Conservation (phyloP, 2,329 filamentous ascomycete species). For the Canariomyces notabilis region DNA sequence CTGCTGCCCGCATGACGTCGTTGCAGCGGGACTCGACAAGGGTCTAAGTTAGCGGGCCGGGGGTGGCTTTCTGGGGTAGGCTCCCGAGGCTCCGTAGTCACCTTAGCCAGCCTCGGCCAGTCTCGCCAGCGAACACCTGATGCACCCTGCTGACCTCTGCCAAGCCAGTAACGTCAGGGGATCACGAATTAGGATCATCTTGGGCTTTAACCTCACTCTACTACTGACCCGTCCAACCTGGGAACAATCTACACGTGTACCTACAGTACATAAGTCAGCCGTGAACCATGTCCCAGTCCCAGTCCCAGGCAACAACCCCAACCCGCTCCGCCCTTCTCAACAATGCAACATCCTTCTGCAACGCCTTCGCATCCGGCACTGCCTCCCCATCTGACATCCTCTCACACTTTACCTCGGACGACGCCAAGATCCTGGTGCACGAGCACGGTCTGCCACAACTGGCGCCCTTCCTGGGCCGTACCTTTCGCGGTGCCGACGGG, state of each 20-base stretch:
- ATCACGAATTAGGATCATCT: too few species aligned
- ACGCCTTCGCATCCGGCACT: slow-evolving; percentile 29
- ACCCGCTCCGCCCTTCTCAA: slow-evolving; percentile 28
- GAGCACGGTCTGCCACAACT: slow-evolving; percentile 34
- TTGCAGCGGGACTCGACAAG: slow-evolving; percentile 2
- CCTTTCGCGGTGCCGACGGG: slow-evolving; percentile 29
- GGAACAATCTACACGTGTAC: neutral
- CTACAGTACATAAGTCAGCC: neutral
- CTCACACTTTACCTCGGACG: slow-evolving; percentile 27
- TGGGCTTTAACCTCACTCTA: too few species aligned
- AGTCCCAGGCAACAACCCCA: neutral
- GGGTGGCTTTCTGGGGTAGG: too few species aligned
- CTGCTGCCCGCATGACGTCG: slow-evolving; percentile 8
- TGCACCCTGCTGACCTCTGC: slow-evolving; percentile 5
- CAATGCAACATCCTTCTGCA: slow-evolving; percentile 31
- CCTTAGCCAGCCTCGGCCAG: too few species aligned
- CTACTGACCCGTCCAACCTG: too few species aligned
- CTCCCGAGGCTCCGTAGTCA: too few species aligned
- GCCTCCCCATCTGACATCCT: slow-evolving; percentile 26
- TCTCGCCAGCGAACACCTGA: too few species aligned
- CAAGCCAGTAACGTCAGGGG: too few species aligned
- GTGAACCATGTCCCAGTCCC: neutral
- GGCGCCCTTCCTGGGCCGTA: slow-evolving; percentile 33
- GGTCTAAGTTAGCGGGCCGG: too few species aligned
- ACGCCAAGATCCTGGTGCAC: slow-evolving; percentile 22